Percentiles rank a stretch among this genome's conserved stretches.
These are phyloP conservation scores for Lentinula edodes DNA, from an alignment of 768 basidiomycete species.

Conservation along the genomic window DNA sequence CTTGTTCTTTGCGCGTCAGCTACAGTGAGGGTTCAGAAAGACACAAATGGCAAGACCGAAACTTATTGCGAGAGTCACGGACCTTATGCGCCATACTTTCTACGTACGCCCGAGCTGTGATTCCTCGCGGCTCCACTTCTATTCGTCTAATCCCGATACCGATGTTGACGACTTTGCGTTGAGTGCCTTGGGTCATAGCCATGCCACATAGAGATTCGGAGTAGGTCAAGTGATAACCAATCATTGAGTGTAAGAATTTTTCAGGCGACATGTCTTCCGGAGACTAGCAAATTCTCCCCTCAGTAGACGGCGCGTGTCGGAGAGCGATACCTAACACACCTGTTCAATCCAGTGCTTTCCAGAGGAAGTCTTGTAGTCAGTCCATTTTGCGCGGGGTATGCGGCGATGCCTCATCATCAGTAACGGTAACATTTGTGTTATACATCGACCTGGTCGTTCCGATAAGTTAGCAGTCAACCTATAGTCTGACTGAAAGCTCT, in stretches of 20 bases:
- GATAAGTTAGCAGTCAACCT: neutral
- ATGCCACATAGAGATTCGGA: slow-evolving; percentile 73
- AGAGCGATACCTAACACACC: neutral
- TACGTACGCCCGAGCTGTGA: slow-evolving; percentile 55
- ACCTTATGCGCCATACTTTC: slow-evolving; percentile 78
- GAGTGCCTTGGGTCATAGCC: slow-evolving; percentile 78
- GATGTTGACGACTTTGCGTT: slow-evolving; percentile 73
- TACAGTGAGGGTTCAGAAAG: neutral
- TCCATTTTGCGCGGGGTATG: slow-evolving; percentile 72
- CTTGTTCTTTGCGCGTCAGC: slow-evolving; percentile 38
- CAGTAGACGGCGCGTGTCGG: neutral
- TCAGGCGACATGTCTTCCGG: slow-evolving; percentile 59
- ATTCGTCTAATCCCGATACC: slow-evolving; percentile 75
- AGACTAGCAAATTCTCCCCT: slow-evolving; percentile 25
- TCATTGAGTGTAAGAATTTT: slow-evolving; percentile 65
- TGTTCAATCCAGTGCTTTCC: slow-evolving; percentile 86
- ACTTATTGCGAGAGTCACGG: slow-evolving; percentile 12
- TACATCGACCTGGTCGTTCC: slow-evolving; percentile 47
- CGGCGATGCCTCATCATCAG: slow-evolving; percentile 85
- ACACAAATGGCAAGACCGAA: neutral
- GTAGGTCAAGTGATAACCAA: slow-evolving; percentile 71
- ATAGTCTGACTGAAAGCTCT: neutral
- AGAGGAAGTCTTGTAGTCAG: slow-evolving; percentile 49
- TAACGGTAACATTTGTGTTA: slow-evolving; percentile 70
- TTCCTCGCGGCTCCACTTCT: slow-evolving; percentile 54